A percentile compares a stretch with the other conserved stretches of the same genome.
Conservation (phyloP, 345 rosid genomes). For the Eucalyptus erythrocorys region DNA sequence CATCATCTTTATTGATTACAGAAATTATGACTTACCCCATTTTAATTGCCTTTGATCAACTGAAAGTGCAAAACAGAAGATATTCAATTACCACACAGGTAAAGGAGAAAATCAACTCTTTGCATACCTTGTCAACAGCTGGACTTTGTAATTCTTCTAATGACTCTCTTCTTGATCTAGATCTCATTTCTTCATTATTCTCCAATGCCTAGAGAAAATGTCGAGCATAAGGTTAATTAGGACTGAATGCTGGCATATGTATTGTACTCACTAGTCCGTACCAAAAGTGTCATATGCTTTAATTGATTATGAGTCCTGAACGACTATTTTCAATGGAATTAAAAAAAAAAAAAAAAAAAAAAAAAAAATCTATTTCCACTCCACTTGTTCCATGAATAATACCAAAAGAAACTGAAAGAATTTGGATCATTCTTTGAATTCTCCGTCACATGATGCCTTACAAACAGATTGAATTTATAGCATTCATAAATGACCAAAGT, state of each 20-base stretch:
- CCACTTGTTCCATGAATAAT: neutral
- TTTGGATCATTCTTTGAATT: neutral
- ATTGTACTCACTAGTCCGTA: neutral
- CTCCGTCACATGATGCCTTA: neutral
- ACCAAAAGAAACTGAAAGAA: neutral
- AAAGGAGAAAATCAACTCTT: neutral
- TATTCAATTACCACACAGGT: neutral
- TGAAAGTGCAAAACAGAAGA: neutral
- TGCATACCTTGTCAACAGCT: slow-evolving; percentile 56
- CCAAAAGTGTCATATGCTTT: neutral
- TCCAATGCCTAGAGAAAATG: slow-evolving; percentile 45
- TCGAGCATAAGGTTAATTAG: neutral
- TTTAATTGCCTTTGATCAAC: neutral
- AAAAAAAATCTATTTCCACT: neutral
- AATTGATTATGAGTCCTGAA: neutral
- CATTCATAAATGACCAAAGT: neutral
- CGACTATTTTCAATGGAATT: neutral
- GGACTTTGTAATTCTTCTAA: slow-evolving; percentile 51
- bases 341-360: neutral
- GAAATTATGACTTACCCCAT: neutral
- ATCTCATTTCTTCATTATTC: slow-evolving; percentile 64
- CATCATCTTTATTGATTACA: neutral
- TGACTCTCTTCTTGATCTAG: slow-evolving; percentile 59
- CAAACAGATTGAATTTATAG: neutral
- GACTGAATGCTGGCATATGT: neutral